Conservation (phyloP, 257 asterid species). For the Penstemon davidsonii region DNA sequence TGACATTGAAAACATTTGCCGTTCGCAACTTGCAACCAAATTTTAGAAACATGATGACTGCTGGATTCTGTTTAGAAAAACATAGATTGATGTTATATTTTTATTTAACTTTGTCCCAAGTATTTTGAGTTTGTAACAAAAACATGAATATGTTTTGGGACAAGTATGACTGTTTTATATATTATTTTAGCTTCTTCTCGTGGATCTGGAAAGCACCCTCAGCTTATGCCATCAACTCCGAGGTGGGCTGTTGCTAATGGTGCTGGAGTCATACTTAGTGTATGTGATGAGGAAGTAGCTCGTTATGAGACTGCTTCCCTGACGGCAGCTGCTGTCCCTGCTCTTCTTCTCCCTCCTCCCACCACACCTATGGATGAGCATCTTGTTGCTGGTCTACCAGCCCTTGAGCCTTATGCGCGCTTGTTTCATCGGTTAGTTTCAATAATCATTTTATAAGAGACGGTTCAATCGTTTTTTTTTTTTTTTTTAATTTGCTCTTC, state of each 20-base stretch:
- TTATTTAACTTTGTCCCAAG: slow-evolving; percentile 1
- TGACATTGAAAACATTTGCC: neutral
- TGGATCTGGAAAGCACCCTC: slow-evolving; percentile 99
- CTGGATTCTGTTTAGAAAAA: slow-evolving; percentile 6
- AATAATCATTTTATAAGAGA: slow-evolving; percentile 18
- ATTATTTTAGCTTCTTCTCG: slow-evolving; percentile 74
- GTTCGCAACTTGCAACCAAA: slow-evolving; percentile 3
- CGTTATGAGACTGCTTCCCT: slow-evolving; percentile 96
- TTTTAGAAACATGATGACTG: neutral
- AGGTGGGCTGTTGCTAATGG: slow-evolving; percentile 99
- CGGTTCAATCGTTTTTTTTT: slow-evolving; percentile 15
- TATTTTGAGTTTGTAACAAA: slow-evolving; percentile 17
- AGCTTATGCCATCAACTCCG: slow-evolving; percentile 93
- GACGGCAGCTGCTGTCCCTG: slow-evolving; percentile 98
- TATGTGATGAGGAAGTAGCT: slow-evolving; percentile 97
- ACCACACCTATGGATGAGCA: slow-evolving; percentile 99
- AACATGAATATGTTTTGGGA: slow-evolving; percentile 14
- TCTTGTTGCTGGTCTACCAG: slow-evolving; percentile 97
- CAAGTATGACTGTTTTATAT: slow-evolving; percentile 17
- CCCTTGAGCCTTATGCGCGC: slow-evolving; percentile 99
- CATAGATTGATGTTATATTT: slow-evolving; percentile 2
- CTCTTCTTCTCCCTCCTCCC: slow-evolving; percentile 98
- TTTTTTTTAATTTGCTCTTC: slow-evolving; percentile 28
- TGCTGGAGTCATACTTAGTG: slow-evolving; percentile 98
- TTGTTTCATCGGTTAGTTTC: slow-evolving; percentile 75